Conservation (phyloP, 148 eudicot genomes). For the Spergularia bocconei region DNA sequence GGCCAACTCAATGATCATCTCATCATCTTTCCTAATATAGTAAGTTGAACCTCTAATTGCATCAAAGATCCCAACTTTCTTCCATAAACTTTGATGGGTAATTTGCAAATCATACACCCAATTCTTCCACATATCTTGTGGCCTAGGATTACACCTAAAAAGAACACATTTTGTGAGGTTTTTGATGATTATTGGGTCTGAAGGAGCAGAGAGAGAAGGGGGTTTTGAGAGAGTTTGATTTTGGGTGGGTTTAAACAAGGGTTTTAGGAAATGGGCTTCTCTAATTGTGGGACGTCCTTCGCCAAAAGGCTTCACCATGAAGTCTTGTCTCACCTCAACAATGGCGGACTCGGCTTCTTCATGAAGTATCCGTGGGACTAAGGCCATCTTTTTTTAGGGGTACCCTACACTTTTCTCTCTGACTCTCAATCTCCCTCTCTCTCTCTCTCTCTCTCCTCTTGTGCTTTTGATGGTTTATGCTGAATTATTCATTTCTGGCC, state of each 20-base stretch:
- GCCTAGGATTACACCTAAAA: conserved; percentile 2
- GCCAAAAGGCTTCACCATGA: not conserved
- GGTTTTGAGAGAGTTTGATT: not conserved
- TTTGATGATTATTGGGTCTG: not conserved
- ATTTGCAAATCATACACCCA: conserved; percentile 5
- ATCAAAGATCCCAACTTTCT: conserved; percentile 16
- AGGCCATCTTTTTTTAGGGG: no score
- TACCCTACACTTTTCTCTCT: no score
- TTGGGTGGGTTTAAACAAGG: no score
- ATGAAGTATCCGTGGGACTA: no score
- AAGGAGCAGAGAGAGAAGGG: not conserved
- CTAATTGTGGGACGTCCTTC: not conserved
- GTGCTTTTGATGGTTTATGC: no score
- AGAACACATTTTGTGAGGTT: not conserved
- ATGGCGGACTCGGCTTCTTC: no score
- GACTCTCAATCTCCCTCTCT: no score
- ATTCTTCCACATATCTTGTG: not conserved
- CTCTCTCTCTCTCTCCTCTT: no score
- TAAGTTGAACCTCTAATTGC: conserved; percentile 25
- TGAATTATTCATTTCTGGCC: no score
- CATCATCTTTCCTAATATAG: conserved; percentile 12
- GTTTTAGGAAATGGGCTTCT: not conserved
- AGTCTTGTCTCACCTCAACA: not conserved
- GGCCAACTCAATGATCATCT: conserved; percentile 22
- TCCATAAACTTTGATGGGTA: conserved; percentile 10